A percentile compares a stretch with the other conserved stretches of the same genome.
These are phyloP conservation scores for Athelia psychrophila DNA, from an alignment of 1,284 basidiomycete genomes.

Conservation along the genomic window DNA sequence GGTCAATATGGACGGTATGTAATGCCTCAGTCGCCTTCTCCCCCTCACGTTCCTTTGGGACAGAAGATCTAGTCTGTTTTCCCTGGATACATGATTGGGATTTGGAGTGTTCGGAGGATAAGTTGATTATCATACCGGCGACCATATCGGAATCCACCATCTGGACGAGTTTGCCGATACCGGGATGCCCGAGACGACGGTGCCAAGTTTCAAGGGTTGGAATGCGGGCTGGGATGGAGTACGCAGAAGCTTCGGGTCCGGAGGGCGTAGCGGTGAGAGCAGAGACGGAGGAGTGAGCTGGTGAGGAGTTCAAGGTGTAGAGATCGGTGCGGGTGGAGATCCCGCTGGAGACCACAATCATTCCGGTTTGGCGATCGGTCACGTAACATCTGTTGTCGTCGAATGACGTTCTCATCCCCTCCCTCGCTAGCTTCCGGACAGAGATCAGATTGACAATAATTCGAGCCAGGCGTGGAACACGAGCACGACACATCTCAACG, in stretches of 20 bases:
- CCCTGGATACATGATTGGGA: constrained; percentile 19
- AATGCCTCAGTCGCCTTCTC: constrained; percentile 17
- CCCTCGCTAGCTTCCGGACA: constrained; percentile 9
- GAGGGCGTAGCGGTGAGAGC: too few relatives aligned
- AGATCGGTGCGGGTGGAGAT: not conserved
- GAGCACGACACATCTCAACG: constrained; percentile 38
- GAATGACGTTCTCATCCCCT: not conserved
- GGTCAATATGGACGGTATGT: constrained; percentile 29
- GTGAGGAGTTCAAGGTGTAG: not conserved
- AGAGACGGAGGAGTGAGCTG: not conserved
- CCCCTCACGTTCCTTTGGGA: constrained; percentile 8
- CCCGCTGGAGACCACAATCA: not conserved
- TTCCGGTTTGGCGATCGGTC: not conserved
- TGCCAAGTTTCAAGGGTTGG: constrained; percentile 28
- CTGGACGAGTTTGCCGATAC: constrained; percentile 18
- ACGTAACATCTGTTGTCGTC: not conserved
- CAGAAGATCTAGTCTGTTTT: constrained; percentile 7
- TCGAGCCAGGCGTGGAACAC: constrained; percentile 49
- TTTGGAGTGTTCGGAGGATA: constrained; percentile 14
- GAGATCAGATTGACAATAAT: constrained; percentile 35
- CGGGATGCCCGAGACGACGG: constrained; percentile 26
- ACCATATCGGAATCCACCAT: constrained; percentile 22
- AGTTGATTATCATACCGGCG: constrained; percentile 28
- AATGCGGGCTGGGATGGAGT: too few relatives aligned
- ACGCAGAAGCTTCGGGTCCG: too few relatives aligned